phyloP scores from a whole-genome alignment of 495 filamentous ascomycete species.

The Podospora conica region DNA sequence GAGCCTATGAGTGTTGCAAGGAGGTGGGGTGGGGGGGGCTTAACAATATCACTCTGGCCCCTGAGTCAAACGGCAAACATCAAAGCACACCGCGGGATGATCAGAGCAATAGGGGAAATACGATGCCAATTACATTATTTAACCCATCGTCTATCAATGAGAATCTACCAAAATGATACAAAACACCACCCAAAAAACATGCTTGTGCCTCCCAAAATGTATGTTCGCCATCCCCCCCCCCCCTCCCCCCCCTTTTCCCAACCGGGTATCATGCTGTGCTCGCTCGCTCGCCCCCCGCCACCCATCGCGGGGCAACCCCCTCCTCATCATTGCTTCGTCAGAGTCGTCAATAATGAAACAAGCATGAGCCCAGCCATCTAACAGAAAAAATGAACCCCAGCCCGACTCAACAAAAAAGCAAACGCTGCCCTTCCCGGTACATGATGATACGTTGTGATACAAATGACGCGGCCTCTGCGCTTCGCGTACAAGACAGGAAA shows the following conservation, averaged over 20 bases:
- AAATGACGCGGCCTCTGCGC: background rate
- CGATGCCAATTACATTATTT: background rate
- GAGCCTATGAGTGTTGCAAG: too few species aligned
- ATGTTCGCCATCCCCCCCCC: background rate
- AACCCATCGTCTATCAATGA: background rate
- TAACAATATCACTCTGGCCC: background rate
- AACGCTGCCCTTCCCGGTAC: background rate
- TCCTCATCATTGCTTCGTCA: background rate
- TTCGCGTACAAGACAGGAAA: background rate
- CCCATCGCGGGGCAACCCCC: background rate
- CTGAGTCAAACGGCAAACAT: background rate
- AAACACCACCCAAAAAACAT: background rate
- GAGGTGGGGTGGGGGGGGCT: too few species aligned
- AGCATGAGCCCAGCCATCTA: background rate
- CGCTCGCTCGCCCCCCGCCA: background rate
- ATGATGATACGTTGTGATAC: background rate
- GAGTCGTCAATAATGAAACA: background rate
- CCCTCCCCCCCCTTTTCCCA: background rate
- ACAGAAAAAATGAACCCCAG: background rate
- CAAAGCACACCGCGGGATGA: too few species aligned
- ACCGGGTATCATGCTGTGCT: background rate
- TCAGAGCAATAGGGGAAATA: background rate
- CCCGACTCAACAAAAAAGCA: background rate
- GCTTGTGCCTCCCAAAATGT: background rate
- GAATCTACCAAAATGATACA: background rate